These are phyloP conservation scores for Coffea canephora DNA, from an alignment of 257 asterid genomes.

Conservation along the genomic window DNA sequence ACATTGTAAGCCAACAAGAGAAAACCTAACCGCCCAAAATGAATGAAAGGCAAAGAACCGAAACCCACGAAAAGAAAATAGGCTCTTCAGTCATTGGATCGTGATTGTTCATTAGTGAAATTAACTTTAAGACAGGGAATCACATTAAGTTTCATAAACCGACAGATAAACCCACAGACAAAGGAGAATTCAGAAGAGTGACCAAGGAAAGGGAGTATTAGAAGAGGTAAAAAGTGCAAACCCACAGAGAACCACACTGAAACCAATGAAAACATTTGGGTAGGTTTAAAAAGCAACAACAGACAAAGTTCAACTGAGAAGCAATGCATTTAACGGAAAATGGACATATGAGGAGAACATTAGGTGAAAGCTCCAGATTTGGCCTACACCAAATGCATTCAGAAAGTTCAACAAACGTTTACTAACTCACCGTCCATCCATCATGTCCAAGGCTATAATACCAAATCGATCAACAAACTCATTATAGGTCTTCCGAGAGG, in stretches of 20 bases:
- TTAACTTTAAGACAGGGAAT: not conserved
- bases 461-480: conserved; percentile 98
- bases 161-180: not conserved
- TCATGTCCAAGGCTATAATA: conserved; percentile 67
- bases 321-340: not conserved
- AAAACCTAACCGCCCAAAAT: not conserved
- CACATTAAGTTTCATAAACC: not conserved
- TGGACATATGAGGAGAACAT: not conserved
- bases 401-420: not conserved
- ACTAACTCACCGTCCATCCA: conserved; percentile 68
- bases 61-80: not conserved
- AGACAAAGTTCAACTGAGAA: not conserved
- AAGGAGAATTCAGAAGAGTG: not conserved
- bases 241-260: not conserved
- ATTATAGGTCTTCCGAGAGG: conserved; percentile 90
- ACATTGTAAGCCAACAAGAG: not conserved
- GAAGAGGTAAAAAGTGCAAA: not conserved
- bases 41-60: not conserved
- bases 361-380: not conserved
- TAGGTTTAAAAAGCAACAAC: not conserved
- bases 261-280: not conserved
- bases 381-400: not conserved
- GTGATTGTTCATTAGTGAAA: not conserved
- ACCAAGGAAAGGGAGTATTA: not conserved
- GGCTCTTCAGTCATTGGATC: not conserved